Evolutionary conservation across 805 yeast species (phyloP).

Genomic region (Candida arabinofermentans): DNA sequence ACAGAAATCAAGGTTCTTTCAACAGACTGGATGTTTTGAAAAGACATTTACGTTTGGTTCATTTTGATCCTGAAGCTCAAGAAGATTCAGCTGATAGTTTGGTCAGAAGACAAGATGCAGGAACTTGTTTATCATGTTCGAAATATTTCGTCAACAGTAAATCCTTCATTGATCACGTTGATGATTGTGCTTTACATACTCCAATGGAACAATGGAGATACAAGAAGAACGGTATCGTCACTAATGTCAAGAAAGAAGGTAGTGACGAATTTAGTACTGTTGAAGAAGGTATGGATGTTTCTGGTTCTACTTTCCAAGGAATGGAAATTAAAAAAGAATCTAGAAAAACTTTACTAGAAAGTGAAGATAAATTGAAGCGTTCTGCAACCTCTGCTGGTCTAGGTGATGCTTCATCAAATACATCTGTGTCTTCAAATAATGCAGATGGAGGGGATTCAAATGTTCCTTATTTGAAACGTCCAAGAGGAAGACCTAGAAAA

Average conservation of each 20-base stretch:
- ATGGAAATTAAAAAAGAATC: background rate
- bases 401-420: background rate
- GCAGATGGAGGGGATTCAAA: background rate
- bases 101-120: slow-evolving; percentile 47
- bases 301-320: background rate
- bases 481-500: slow-evolving; percentile 26
- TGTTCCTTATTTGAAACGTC: slow-evolving; percentile 20
- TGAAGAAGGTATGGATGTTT: background rate
- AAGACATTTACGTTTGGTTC: slow-evolving; percentile 67
- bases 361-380: background rate
- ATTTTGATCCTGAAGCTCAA: slow-evolving; percentile 45
- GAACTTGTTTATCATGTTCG: slow-evolving; percentile 67
- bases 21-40: slow-evolving; percentile 71
- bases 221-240: slow-evolving; percentile 29
- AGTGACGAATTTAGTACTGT: slow-evolving; percentile 7
- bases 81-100: slow-evolving; percentile 20
- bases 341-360: background rate
- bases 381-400: background rate
- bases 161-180: slow-evolving; percentile 60
- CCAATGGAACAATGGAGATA: slow-evolving; percentile 33
- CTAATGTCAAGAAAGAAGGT: slow-evolving; percentile 26
- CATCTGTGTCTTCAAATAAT: background rate
- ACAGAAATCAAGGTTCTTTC: slow-evolving; percentile 72
- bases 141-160: slow-evolving; percentile 50
- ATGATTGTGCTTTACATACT: slow-evolving; percentile 48